Conservation (phyloP, 345 rosid genomes). For the Psidium friedrichsthalianum region DNA sequence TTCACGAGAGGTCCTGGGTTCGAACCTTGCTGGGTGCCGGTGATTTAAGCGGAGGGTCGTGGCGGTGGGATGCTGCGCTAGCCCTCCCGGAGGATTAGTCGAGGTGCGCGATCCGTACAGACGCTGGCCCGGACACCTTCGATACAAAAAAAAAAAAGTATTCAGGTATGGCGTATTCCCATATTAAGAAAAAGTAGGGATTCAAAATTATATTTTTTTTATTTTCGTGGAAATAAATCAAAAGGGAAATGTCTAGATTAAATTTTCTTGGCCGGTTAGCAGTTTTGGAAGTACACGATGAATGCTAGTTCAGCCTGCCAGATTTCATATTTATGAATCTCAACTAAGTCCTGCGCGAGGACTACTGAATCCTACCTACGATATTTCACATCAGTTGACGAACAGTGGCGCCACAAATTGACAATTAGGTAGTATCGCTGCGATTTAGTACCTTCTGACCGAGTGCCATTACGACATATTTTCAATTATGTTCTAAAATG, state of each 20-base stretch:
- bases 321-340: neutral
- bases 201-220: neutral
- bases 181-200: neutral
- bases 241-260: neutral
- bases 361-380: neutral
- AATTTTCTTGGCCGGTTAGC: neutral
- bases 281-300: neutral
- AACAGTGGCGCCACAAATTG: neutral
- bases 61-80: too few species aligned
- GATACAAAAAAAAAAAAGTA: too few species aligned
- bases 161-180: rapidly evolving
- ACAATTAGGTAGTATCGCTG: too few species aligned
- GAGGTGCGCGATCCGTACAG: too few species aligned
- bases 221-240: neutral
- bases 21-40: too few species aligned
- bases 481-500: neutral
- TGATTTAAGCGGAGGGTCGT: too few species aligned
- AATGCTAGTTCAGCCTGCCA: neutral
- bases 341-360: neutral
- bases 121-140: too few species aligned
- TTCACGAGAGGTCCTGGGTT: too few species aligned
- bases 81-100: too few species aligned
- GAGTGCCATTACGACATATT: neutral
- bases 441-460: neutral
- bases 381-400: neutral